phyloP scores from a whole-genome alignment of 257 asterid species.

The Forsythia viridissima region DNA sequence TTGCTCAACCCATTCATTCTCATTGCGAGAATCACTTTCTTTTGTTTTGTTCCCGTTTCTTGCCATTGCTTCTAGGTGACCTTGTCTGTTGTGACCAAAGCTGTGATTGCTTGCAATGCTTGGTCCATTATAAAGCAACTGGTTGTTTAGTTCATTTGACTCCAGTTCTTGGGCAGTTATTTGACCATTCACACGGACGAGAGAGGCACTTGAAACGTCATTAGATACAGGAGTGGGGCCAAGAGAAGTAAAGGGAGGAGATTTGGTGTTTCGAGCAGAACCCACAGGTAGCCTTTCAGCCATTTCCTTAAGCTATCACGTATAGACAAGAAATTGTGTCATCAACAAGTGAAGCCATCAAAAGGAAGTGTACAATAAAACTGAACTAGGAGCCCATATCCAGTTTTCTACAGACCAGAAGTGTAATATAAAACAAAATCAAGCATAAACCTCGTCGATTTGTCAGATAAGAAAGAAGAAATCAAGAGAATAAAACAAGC shows the following conservation, averaged over 20 bases:
- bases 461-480: neutral
- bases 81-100: constrained; percentile 45
- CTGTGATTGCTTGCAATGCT: constrained; percentile 39
- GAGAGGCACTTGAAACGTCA: constrained; percentile 43
- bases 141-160: constrained; percentile 44
- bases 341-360: constrained; percentile 25
- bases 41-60: constrained; percentile 48
- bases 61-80: constrained; percentile 42
- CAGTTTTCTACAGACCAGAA: neutral
- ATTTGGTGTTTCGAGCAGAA: constrained; percentile 52
- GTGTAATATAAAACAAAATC: neutral
- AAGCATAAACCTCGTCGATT: neutral
- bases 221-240: constrained; percentile 31
- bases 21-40: constrained; percentile 54
- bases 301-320: constrained; percentile 63
- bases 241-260: constrained; percentile 47
- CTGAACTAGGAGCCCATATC: neutral
- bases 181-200: constrained; percentile 43
- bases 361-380: constrained; percentile 10
- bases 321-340: constrained; percentile 13
- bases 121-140: constrained; percentile 45
- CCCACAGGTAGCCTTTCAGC: constrained; percentile 80
- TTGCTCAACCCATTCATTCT: constrained; percentile 80
- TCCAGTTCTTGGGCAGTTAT: constrained; percentile 43
- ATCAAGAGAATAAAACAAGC: neutral